Percentiles rank a stretch among this genome's conserved stretches.
These are phyloP conservation scores for Priceomyces fermenticarens DNA, from an alignment of 805 yeast genomes.

Conservation along the genomic window DNA sequence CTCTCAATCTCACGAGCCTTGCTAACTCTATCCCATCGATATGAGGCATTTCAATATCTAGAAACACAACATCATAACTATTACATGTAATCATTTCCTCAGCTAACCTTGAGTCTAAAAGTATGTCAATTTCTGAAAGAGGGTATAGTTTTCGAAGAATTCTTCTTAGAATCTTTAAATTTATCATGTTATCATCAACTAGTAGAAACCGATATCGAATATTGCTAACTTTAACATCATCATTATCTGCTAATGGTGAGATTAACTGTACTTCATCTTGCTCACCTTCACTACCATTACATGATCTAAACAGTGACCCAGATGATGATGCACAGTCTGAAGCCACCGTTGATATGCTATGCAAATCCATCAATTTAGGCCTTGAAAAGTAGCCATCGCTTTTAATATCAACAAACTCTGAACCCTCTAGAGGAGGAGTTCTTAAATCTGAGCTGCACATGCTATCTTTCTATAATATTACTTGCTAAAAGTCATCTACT, in stretches of 20 bases:
- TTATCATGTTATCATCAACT: conserved; percentile 43
- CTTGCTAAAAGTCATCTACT: not conserved
- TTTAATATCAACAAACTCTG: not conserved
- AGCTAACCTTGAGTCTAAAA: conserved; percentile 30
- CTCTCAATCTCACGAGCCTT: conserved; percentile 11
- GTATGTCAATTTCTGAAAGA: conserved; percentile 21
- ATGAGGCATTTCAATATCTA: conserved; percentile 46
- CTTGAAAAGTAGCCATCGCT: conserved; percentile 1
- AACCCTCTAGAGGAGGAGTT: conserved; percentile 4
- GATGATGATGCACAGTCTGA: not conserved
- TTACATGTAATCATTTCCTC: conserved; percentile 13
- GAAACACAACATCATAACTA: conserved; percentile 30
- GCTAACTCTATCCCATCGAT: conserved; percentile 39
- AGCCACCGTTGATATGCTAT: conserved; percentile 1
- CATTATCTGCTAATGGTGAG: conserved; percentile 6
- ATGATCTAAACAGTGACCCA: not conserved
- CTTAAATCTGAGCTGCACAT: conserved; percentile 2
- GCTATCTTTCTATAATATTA: not conserved
- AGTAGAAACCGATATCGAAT: conserved; percentile 17
- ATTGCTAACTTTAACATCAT: conserved; percentile 3
- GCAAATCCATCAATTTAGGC: conserved; percentile 2
- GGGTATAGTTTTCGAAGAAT: conserved; percentile 35
- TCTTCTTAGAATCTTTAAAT: conserved; percentile 33
- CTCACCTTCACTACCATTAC: not conserved
- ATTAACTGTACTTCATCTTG: not conserved